These are phyloP conservation scores for Astrocystis sublimbata DNA, from an alignment of 495 filamentous ascomycete species.

Conservation along the genomic window DNA sequence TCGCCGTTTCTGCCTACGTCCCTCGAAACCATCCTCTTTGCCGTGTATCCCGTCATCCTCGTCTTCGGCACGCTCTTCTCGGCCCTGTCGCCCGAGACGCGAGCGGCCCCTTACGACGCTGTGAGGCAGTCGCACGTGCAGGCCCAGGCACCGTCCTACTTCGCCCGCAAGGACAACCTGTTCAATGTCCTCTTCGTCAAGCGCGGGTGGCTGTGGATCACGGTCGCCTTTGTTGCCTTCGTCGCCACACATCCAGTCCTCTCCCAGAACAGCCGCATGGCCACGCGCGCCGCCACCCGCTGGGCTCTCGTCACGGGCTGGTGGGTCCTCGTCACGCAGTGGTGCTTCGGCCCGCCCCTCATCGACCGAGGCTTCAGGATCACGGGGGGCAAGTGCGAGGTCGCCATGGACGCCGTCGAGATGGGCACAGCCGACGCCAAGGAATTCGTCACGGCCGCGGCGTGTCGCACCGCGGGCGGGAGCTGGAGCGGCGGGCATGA, in stretches of 20 bases:
- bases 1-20: conserved; percentile 60
- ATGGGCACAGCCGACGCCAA: conserved; percentile 37
- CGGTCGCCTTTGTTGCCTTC: conserved; percentile 65
- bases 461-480: conserved; percentile 81
- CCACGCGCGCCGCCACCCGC: conserved; percentile 57
- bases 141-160: conserved; percentile 74
- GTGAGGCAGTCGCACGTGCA: conserved; percentile 56
- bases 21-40: conserved; percentile 61
- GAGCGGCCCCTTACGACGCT: conserved; percentile 57
- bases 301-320: conserved; percentile 70
- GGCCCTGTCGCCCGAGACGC: conserved; percentile 68
- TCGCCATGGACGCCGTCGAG: conserved; percentile 34
- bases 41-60: conserved; percentile 75
- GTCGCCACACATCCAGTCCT: conserved; percentile 59
- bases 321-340: conserved; percentile 86
- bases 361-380: conserved; percentile 82
- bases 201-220: conserved; percentile 90
- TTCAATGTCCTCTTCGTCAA: conserved; percentile 94
- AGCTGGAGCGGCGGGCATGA: conserved; percentile 88
- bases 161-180: conserved; percentile 86
- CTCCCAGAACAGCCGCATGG: conserved; percentile 33
- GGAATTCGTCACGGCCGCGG: conserved; percentile 66
- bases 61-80: conserved; percentile 79
- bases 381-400: conserved; percentile 79
- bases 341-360: conserved; percentile 89